Evolutionary conservation across 306 rosid species (phyloP).

Genomic region (Fagus crenata): DNA sequence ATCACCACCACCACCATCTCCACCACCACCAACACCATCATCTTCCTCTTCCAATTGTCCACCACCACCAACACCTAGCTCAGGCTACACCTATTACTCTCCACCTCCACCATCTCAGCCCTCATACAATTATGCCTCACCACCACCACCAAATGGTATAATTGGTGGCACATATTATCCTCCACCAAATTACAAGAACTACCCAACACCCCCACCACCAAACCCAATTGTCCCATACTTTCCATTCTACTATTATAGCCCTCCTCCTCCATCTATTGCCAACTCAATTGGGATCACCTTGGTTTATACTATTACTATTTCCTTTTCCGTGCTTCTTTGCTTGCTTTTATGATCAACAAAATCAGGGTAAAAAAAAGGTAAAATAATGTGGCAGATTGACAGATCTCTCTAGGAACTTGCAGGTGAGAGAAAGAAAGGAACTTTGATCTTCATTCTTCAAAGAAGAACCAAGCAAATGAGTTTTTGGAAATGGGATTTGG

Average conservation of each 20-base stretch:
- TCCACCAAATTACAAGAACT: constrained; percentile 55
- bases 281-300: constrained; percentile 17
- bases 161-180: constrained; percentile 51
- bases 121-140: constrained; percentile 36
- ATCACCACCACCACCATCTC: constrained; percentile 22
- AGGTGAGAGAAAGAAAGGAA: constrained; percentile 13
- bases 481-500: background rate
- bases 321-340: constrained; percentile 28
- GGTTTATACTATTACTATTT: constrained; percentile 18
- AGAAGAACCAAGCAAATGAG: background rate
- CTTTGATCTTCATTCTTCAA: constrained; percentile 9
- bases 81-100: constrained; percentile 49
- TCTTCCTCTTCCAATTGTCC: constrained; percentile 35
- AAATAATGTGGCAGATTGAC: constrained; percentile 57
- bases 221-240: constrained; percentile 94
- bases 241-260: constrained; percentile 72
- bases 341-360: constrained; percentile 39
- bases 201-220: constrained; percentile 89
- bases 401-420: constrained; percentile 53
- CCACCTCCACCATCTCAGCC: constrained; percentile 73
- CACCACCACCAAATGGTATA: constrained; percentile 42
- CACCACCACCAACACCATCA: constrained; percentile 24
- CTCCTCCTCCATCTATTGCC: constrained; percentile 60
- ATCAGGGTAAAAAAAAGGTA: background rate
- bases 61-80: constrained; percentile 69